Evolutionary conservation across 2,329 filamentous ascomycete genomes (phyloP).

Genomic region (Fusarium pseudocircinatum): DNA sequence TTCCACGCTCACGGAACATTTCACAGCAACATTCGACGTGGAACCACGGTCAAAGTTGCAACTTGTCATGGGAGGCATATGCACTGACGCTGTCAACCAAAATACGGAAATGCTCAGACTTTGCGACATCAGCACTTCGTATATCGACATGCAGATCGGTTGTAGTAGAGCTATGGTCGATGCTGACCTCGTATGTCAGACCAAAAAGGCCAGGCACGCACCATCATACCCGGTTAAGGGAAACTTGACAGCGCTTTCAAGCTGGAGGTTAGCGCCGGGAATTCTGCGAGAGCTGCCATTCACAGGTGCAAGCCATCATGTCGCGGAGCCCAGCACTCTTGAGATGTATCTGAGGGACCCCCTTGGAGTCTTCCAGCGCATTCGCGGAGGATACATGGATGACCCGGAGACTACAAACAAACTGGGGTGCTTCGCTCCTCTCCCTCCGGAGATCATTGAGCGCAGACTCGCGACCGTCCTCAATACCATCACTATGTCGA

Average conservation of each 20-base stretch:
- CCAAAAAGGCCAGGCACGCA: background rate
- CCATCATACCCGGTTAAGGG: background rate
- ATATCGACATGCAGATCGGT: background rate
- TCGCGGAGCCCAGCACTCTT: accelerated
- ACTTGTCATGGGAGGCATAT: background rate
- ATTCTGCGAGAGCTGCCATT: background rate
- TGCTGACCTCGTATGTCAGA: background rate
- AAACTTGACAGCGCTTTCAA: background rate
- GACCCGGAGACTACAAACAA: background rate
- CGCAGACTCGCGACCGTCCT: background rate
- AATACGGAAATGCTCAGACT: background rate
- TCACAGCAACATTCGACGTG: accelerated
- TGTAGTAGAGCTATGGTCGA: background rate
- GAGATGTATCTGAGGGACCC: background rate
- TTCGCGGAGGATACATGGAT: background rate
- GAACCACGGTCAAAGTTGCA: background rate
- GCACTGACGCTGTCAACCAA: background rate
- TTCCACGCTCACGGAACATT: background rate
- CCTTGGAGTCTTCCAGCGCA: background rate
- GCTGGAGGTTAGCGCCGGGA: accelerated
- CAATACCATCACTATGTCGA: background rate
- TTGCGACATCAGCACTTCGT: background rate
- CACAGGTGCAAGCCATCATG: background rate
- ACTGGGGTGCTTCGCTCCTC: accelerated
- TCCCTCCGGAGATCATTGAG: accelerated